Evolutionary conservation across 129 eudicot species (phyloP), one percentile per base, ranked within the genome.

Genomic region (Chrysanthemum lavandulifolium): DNA sequence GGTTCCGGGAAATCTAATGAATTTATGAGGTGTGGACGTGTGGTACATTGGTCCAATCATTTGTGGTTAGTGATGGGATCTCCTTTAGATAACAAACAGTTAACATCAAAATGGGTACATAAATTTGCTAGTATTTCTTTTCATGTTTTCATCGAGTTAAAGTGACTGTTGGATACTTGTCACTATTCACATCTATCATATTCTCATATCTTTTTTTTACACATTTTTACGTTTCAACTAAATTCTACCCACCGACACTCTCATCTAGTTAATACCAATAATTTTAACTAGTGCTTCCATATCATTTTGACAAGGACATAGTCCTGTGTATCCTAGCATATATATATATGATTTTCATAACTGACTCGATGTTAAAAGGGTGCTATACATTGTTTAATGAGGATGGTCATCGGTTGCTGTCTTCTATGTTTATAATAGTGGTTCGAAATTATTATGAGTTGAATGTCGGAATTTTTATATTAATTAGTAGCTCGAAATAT

Each of bases 221-320:
- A 33, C n/a, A 27, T 29, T 36, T 56, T 71, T 18, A 57, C 55
- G 10, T n/a, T 43, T 13, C 52, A 12, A 65, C 3, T 9, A 65
- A 18, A 33, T 56, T 71, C 45, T 72, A 72, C 68, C 67, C 76
- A 72, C 76, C 76, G 76, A 72, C 76, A 72, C 13, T 58, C 23
- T 57, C 47, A 45, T 2, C 49, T 2, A 3, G 2, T 6, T 36
- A 5, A 36, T 36, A 36, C 47, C 47, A 40, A 40, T 40, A 40
- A 40, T 40, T 7, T 40, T 40, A 40, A 40, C 10, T 40, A 6
- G 10, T 40, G 47, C 47, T 40, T 40, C 47, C 10, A 40, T 40
- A 40, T 40, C 47, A 40, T 7, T 40, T 40, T 40, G 47, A 40
- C 47, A 67, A 23, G 15, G 13, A 12, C 21, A 45, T 8, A 58